Evolutionary conservation across 768 basidiomycete genomes (phyloP).

Genomic region (Russula compacta): DNA sequence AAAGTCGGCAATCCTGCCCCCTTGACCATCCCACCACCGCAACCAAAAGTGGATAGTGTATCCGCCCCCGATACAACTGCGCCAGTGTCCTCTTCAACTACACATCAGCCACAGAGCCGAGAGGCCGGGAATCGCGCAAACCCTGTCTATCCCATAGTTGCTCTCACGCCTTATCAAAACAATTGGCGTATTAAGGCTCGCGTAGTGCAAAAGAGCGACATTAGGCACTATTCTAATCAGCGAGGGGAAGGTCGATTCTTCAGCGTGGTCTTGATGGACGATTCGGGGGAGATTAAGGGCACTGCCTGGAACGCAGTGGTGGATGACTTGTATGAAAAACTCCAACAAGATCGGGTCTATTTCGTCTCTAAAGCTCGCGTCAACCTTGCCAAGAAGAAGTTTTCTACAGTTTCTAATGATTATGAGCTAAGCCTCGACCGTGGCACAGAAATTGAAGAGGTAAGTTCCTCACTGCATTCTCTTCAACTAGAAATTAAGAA

Average conservation of each 20-base stretch:
- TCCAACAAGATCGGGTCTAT: conserved; percentile 91
- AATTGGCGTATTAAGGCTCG: conserved; percentile 98
- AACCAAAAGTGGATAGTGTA: conserved; percentile 19
- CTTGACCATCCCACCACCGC: conserved; percentile 25
- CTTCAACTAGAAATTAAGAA: background rate
- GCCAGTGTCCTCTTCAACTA: conserved; percentile 5
- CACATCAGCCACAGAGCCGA: conserved; percentile 5
- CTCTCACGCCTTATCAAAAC: conserved; percentile 93
- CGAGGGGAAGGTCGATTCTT: conserved; percentile 94
- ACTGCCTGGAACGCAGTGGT: conserved; percentile 86
- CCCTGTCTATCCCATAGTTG: conserved; percentile 77
- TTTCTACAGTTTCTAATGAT: conserved; percentile 81
- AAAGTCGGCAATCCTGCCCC: conserved; percentile 64
- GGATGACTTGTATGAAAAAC: conserved; percentile 71
- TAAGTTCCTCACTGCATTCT: conserved; percentile 26
- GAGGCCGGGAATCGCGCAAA: conserved; percentile 21
- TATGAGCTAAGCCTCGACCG: conserved; percentile 87
- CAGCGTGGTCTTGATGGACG: conserved; percentile 88
- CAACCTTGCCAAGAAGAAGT: conserved; percentile 95
- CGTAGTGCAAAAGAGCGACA: conserved; percentile 81
- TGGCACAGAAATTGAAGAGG: conserved; percentile 79
- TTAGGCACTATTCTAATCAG: conserved; percentile 82
- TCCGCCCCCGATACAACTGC: conserved; percentile 24
- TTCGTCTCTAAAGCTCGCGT: conserved; percentile 85
- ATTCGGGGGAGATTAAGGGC: conserved; percentile 83